These are phyloP conservation scores for Candida bentonensis DNA, from an alignment of 805 yeast species.

Conservation along the genomic window DNA sequence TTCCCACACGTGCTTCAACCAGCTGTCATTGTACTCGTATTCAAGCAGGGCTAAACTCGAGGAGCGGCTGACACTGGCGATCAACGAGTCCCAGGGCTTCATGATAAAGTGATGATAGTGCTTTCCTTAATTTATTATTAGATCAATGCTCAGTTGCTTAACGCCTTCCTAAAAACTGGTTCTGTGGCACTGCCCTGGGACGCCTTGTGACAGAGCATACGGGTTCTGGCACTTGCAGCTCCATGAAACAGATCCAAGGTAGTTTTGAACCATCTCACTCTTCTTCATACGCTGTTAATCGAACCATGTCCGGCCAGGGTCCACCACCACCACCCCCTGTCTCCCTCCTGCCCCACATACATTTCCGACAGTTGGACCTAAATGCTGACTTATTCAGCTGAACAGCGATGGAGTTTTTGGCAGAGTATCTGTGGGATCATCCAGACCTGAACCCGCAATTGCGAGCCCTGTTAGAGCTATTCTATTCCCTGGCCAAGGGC, in stretches of 20 bases:
- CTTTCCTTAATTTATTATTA: background rate
- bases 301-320: no score
- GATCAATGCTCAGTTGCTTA: conserved; percentile 2
- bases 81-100: conserved; percentile 75
- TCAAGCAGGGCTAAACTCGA: conserved; percentile 36
- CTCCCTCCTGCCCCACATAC: no score
- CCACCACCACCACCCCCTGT: no score
- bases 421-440: conserved; percentile 1
- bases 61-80: conserved; percentile 50
- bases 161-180: background rate
- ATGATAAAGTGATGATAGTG: conserved; percentile 41
- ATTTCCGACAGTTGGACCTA: no score
- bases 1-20: conserved; percentile 93
- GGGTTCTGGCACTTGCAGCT: no score
- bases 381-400: no score
- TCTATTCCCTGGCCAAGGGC: background rate
- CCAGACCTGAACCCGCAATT: background rate
- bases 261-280: no score
- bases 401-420: background rate
- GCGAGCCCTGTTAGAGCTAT: background rate
- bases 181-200: no score
- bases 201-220: no score
- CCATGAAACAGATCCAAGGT: no score
- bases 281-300: no score
- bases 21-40: conserved; percentile 64